These are phyloP conservation scores for Simplicillium aogashimaense DNA, from an alignment of 2,329 filamentous ascomycete species.

Conservation along the genomic window DNA sequence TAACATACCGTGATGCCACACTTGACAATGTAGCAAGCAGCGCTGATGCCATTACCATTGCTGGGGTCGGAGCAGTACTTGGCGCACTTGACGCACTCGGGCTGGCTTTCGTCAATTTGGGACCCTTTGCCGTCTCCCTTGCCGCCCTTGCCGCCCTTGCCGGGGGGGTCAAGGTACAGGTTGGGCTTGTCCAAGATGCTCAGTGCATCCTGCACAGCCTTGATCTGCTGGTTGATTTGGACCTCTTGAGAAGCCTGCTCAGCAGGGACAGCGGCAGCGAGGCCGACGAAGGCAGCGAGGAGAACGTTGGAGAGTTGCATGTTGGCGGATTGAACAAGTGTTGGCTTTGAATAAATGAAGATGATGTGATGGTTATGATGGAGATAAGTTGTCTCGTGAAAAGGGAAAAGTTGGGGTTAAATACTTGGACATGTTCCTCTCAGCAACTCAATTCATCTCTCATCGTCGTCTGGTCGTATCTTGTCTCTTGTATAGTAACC, in stretches of 20 bases:
- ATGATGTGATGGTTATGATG: too few relatives aligned
- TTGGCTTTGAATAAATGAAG: too few relatives aligned
- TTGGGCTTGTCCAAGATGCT: neutral
- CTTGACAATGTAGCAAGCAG: neutral
- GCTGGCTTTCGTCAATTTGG: neutral
- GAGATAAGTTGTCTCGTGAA: too few relatives aligned
- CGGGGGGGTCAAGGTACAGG: neutral
- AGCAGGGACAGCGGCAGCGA: neutral
- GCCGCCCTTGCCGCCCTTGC: neutral
- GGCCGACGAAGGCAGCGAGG: neutral
- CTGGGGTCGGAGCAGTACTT: neutral
- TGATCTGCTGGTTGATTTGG: too few relatives aligned
- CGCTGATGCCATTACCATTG: neutral
- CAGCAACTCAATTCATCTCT: too few relatives aligned
- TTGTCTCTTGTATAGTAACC: too few relatives aligned
- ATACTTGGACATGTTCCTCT: too few relatives aligned
- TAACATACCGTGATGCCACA: neutral
- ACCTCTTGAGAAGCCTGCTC: neutral
- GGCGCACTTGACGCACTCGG: neutral
- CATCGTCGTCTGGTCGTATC: too few relatives aligned
- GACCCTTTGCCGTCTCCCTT: neutral
- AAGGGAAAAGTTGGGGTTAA: too few relatives aligned
- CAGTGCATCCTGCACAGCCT: too few relatives aligned
- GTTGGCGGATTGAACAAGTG: neutral
- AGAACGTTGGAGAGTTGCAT: neutral